These are phyloP conservation scores for Candida tallmaniae DNA, from an alignment of 805 yeast species.

Conservation along the genomic window DNA sequence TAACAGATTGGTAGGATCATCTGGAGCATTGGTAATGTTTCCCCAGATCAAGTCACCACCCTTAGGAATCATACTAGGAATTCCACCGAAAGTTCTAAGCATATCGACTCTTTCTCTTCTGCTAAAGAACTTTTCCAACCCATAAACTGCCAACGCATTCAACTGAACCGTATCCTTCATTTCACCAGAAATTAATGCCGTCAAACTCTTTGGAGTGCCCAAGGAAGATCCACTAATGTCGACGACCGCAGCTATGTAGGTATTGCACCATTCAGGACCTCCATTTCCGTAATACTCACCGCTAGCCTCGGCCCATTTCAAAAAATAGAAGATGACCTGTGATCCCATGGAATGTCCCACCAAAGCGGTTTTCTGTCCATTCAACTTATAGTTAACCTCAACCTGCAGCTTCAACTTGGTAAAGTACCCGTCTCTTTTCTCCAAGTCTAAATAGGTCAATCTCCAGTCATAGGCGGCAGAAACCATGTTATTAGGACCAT, in stretches of 20 bases:
- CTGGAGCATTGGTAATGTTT: slow-evolving; percentile 58
- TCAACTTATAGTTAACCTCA: slow-evolving; percentile 50
- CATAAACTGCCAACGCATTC: slow-evolving; percentile 89
- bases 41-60: slow-evolving; percentile 96
- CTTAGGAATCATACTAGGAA: slow-evolving; percentile 93
- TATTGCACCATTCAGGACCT: slow-evolving; percentile 85
- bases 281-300: slow-evolving; percentile 85
- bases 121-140: slow-evolving; percentile 89
- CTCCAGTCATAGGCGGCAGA: slow-evolving; percentile 98
- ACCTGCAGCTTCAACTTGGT: slow-evolving; percentile 67
- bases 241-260: slow-evolving; percentile 72
- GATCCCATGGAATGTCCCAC: slow-evolving; percentile 97
- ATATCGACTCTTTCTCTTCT: slow-evolving; percentile 84
- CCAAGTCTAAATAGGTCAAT: slow-evolving; percentile 82
- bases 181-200: slow-evolving; percentile 93
- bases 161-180: slow-evolving; percentile 97
- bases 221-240: slow-evolving; percentile 87
- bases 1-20: slow-evolving; percentile 47
- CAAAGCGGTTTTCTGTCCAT: slow-evolving; percentile 67
- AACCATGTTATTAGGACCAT: slow-evolving; percentile 85
- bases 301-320: slow-evolving; percentile 94
- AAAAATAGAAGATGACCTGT: slow-evolving; percentile 79
- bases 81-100: slow-evolving; percentile 86
- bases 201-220: slow-evolving; percentile 93
- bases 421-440: slow-evolving; percentile 82